Evolutionary conservation across 306 rosid genomes (phyloP), one percentile per base, ranked within the genome.

Genomic region (Cercis canadensis): DNA sequence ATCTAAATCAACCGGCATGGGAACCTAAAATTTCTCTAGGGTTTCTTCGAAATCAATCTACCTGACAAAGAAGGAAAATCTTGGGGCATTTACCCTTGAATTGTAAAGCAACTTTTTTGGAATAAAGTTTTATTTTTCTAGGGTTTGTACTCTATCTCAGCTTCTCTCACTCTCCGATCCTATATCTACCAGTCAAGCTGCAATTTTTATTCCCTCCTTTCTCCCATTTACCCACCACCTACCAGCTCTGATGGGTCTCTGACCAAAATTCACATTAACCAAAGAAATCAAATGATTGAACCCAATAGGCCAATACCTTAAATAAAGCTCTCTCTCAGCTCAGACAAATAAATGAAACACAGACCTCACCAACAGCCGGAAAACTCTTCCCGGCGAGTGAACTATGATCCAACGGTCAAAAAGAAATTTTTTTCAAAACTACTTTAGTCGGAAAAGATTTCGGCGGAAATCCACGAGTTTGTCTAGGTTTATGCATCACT

Each of bases 1-100:
- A 33, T 90, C 96, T 13, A 86, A 50, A 67, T 92, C 96, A 59
- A 89, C 84, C 67, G 88, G 82, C 96, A 89, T 89, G 56, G 69
- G 62, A 40, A 66, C 58, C 60, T 31, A 31, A 15, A 43, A 63
- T 19, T 55, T 65, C 7, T 57, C 41, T 43, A 65, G 63, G 76
- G 14, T 40, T 74, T 18, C 33, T 74, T 45, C 3, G 15, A 68
- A 16, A 67, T 69, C 73, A 75, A 72, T 66, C 66, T 40, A 53
- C 17, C 43, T n/a, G 57, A 68, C 66, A 75, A 63, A 63, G 59
- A 63, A 31, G 65, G 64, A 73, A 83, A 80, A 58, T 63, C 80
- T 65, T 31, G 67, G 78, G 47, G 78, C 77, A 83, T 79, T 83
- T 45, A 82, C 69, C 67, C 83, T 21, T 9, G 49, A 86, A 67